These are phyloP conservation scores for Westerdykella sp. DNA, from an alignment of 2,329 filamentous ascomycete genomes.

Conservation along the genomic window DNA sequence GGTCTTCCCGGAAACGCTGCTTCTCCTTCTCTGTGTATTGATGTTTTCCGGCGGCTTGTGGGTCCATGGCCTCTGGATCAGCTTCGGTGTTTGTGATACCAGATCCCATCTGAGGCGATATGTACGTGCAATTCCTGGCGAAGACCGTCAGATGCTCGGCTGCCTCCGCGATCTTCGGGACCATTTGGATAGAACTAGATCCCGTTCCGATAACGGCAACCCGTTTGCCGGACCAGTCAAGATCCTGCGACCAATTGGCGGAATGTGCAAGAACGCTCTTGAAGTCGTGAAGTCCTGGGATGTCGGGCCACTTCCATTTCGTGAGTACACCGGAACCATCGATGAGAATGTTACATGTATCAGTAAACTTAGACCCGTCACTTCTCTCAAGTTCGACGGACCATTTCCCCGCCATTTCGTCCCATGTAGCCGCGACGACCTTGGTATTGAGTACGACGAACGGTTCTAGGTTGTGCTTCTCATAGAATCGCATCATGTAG, in stretches of 20 bases:
- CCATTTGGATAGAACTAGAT: conserved; percentile 37
- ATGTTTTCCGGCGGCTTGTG: conserved; percentile 39
- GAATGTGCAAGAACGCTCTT: conserved; percentile 37
- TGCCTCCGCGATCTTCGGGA: conserved; percentile 39
- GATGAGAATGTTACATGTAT: conserved; percentile 36
- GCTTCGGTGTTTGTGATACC: conserved; percentile 39
- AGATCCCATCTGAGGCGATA: conserved; percentile 41
- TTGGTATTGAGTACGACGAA: conserved; percentile 46
- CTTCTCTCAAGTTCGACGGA: conserved; percentile 40
- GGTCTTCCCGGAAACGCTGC: conserved; percentile 35
- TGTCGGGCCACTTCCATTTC: conserved; percentile 25
- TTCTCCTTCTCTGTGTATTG: conserved; percentile 37
- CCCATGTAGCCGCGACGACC: conserved; percentile 42
- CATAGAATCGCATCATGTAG: conserved; percentile 44
- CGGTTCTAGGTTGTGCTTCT: conserved; percentile 42
- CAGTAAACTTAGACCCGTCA: conserved; percentile 18
- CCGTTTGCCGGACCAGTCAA: conserved; percentile 35
- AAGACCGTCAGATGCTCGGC: conserved; percentile 40
- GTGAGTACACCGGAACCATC: conserved; percentile 38
- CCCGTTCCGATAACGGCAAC: conserved; percentile 40
- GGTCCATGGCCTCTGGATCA: conserved; percentile 32
- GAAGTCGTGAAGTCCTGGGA: conserved; percentile 37
- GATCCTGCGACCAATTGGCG: conserved; percentile 39
- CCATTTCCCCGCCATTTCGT: conserved; percentile 44
- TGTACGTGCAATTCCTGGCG: conserved; percentile 40